phyloP scores from a whole-genome alignment of 2,329 filamentous ascomycete species.

The Xylaria sp. region DNA sequence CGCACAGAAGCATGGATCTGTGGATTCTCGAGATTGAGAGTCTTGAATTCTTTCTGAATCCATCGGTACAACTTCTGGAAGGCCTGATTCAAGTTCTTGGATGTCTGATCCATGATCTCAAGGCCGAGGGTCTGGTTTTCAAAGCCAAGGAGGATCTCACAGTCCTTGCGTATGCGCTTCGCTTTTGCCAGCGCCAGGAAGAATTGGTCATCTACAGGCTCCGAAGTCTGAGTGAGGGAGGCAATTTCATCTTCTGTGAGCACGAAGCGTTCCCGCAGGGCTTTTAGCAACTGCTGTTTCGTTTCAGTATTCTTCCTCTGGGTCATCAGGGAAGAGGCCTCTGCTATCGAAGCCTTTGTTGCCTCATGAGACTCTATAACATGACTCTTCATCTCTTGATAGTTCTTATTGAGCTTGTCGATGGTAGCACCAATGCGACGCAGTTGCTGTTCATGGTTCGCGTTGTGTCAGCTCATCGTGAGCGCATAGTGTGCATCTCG shows the following conservation, averaged over 20 bases:
- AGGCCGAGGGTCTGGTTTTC: conserved; percentile 84
- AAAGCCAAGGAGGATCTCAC: conserved; percentile 80
- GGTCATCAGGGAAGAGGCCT: conserved; percentile 66
- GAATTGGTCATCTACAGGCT: conserved; percentile 80
- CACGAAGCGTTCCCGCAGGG: conserved; percentile 78
- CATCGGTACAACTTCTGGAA: conserved; percentile 96
- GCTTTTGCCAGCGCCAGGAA: conserved; percentile 72
- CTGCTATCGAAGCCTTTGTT: conserved; percentile 68
- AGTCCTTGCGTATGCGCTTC: conserved; percentile 83
- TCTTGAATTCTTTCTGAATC: conserved; percentile 91
- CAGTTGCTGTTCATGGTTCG: conserved; percentile 57
- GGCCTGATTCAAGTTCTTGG: conserved; percentile 77
- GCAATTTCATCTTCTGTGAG: conserved; percentile 75
- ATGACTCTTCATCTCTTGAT: conserved; percentile 72
- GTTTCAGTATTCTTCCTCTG: conserved; percentile 70
- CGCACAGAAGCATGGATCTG: conserved; percentile 84
- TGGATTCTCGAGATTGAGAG: conserved; percentile 86
- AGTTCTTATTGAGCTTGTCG: conserved; percentile 70
- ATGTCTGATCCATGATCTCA: conserved; percentile 87
- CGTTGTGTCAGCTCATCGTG: conserved; percentile 6
- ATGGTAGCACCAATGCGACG: conserved; percentile 77
- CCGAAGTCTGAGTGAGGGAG: conserved; percentile 69
- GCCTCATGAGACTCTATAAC: conserved; percentile 70
- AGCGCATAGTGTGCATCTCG: background rate
- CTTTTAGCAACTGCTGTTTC: conserved; percentile 71